Base-by-base conservation (phyloP, 2,329 filamentous ascomycete genomes). In the Onygenales sp. region DNA sequence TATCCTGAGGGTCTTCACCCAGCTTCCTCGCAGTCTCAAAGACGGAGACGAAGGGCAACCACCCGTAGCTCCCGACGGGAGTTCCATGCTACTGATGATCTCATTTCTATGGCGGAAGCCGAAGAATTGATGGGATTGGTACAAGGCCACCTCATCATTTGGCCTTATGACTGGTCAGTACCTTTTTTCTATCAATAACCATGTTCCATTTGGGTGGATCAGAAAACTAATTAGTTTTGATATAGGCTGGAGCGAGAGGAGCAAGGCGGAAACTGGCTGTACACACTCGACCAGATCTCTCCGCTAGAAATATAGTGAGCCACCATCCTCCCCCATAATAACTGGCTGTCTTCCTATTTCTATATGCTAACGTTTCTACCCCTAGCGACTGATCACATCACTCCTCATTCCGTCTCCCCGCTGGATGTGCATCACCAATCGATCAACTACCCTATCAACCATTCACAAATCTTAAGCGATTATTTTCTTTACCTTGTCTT, bases 211-310 rank as follows among this genome's bases (percentile, higher is more conserved):
- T 31, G 17, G 47, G 31, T 27, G 32, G 48, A 55, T 36, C 14
- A 14, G 36, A 27, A 41, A 46, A 51, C 45, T 46, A n/a, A 49
- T 54, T 1, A n/a, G 38, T 51, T 38, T 38, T 10, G 8, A 17
- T 33, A 41, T 57, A 80, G 78, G 90, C 81, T 95, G 52, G 81
- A 87, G 62, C 87, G 85, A 53, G 93, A 97, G 72, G 93, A 97
- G 75, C 83, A 85, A 64, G 91, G 89, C 60, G 89, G 90, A 54
- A 95, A 96, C 66, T 98, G 93, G 93, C 80, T 96, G 58, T 97
- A 95, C 72, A 89, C 92, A 66, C 89, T 97, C 53, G 93, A 98
- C 69, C 86, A 94, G 69, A 85, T 98, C 67, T 94, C 93, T 63
- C 93, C 93, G 54, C 77, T 98, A 72, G 90, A 96, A 73, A 97